Evolutionary conservation across 116 monocot species (phyloP), one percentile per base, ranked within the genome.

Genomic region (Dioscorea cayenensis): DNA sequence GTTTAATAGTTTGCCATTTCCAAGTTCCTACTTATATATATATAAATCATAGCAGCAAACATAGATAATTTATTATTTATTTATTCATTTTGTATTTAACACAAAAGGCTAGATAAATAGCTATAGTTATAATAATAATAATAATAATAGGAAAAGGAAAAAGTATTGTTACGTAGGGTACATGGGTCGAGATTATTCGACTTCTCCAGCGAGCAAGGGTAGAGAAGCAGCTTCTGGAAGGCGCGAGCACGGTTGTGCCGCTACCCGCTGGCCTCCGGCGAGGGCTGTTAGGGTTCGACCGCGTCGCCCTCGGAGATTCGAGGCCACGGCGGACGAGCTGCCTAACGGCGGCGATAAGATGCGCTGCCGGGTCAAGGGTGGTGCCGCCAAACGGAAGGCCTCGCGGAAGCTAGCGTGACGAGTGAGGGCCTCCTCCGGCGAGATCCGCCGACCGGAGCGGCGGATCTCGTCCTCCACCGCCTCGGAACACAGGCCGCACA

Each of bases 401-500:
- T 66, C 49, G 36, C 80, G 79, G 66, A 94, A 94, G 61, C 71
- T 69, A 17, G 77, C 63, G 83, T 95, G 95, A 20, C 82, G 86
- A 64, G 71, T 70, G 6, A 95, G 69, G 17, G 95, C 95, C 68
- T 95, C 91, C 71, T 84, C 89, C 0, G 77, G 70, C 52, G 89
- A 75, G 67, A 87, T 76, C 62, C 17, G 32, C 62, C 75, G 49
- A 1, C 65, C 77, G 5, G 89, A 72, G 16, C 86, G 79, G 78
- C 21, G 19, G 69, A 91, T 89, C 84, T 94, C 94, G 66, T 94
- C 90, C 73, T 84, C 73, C 27, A 94, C 86, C 7, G 90, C 94
- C 70, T 94, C 90, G 13, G 74, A 67, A 71, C 94, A 94, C 52
- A 94, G 80, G 3, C 94, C 90, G 67, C 94, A 94, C 63, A 94